These are phyloP conservation scores for Aristolochia contorta DNA, from an alignment of 164 flowering plant species.

Conservation along the genomic window DNA sequence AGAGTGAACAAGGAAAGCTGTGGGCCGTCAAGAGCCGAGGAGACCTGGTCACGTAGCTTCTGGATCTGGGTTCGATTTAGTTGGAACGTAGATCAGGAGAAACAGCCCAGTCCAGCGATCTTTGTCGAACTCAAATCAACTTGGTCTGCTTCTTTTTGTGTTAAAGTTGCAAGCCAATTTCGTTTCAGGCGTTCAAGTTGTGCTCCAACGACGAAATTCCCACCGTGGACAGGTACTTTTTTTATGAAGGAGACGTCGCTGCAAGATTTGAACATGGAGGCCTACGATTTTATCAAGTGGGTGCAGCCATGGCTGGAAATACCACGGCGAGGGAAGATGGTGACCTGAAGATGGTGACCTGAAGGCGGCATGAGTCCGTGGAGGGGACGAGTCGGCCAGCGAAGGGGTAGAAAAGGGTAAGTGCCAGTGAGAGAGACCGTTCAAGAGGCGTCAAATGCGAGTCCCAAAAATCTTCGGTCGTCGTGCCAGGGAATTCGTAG, in stretches of 20 bases:
- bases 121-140: background rate
- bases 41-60: conserved; percentile 1
- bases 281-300: conserved; percentile 15
- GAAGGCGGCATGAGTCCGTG: no score
- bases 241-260: background rate
- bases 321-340: conserved; percentile 11
- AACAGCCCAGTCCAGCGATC: background rate
- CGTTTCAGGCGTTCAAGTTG: no score
- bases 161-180: background rate
- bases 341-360: conserved; percentile 12
- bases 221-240: conserved; percentile 2
- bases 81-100: conserved; percentile 2
- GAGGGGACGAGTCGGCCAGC: no score
- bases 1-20: conserved; percentile 21
- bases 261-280: no score
- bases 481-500: no score
- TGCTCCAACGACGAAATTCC: no score
- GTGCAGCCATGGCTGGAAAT: conserved; percentile 3
- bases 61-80: background rate
- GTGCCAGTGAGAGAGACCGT: no score
- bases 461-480: no score
- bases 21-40: no score
- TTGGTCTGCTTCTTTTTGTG: background rate
- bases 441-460: no score
- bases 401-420: no score